These are phyloP conservation scores for Epichloe gansuensis DNA, from an alignment of 2,329 filamentous ascomycete species.

Conservation along the genomic window DNA sequence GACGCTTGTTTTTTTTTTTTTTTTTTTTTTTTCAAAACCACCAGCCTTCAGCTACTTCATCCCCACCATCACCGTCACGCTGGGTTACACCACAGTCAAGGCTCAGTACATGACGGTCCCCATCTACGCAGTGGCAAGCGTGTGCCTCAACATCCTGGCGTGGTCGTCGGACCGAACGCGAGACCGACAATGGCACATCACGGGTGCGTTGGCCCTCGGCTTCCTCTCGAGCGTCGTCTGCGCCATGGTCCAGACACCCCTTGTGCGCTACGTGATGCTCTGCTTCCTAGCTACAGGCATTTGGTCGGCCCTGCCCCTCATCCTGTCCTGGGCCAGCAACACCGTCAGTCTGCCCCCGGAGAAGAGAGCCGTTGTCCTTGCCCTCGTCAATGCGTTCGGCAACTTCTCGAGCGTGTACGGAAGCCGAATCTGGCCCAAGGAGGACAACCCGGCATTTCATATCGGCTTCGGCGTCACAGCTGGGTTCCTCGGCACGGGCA, in stretches of 20 bases:
- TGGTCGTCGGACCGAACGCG: constrained; percentile 12
- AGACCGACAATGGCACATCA: constrained; percentile 14
- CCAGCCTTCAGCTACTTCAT: constrained; percentile 38
- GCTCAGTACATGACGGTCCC: constrained; percentile 35
- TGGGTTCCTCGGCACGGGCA: constrained; percentile 14
- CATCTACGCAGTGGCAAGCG: constrained; percentile 6
- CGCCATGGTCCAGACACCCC: constrained; percentile 10
- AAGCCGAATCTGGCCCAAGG: constrained; percentile 18
- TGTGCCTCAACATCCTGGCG: constrained; percentile 12
- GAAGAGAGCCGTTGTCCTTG: constrained; percentile 21
- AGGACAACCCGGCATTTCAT: constrained; percentile 14
- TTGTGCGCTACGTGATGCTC: constrained; percentile 18
- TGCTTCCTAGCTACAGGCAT: constrained; percentile 5
- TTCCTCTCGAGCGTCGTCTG: constrained; percentile 11
- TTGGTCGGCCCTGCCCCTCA: constrained; percentile 5
- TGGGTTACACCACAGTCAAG: constrained; percentile 31
- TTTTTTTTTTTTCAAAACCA: too few species aligned
- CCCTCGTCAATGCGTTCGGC: constrained; percentile 20
- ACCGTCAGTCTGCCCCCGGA: constrained; percentile 16
- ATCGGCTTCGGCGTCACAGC: constrained; percentile 19
- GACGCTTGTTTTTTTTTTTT: too few species aligned
- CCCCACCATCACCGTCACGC: constrained; percentile 34
- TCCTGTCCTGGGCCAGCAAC: constrained; percentile 17
- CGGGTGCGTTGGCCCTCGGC: constrained; percentile 10
- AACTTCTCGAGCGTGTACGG: constrained; percentile 21